Base-by-base conservation (phyloP, 2,329 filamentous ascomycete genomes). In the Fusarium sp. region DNA sequence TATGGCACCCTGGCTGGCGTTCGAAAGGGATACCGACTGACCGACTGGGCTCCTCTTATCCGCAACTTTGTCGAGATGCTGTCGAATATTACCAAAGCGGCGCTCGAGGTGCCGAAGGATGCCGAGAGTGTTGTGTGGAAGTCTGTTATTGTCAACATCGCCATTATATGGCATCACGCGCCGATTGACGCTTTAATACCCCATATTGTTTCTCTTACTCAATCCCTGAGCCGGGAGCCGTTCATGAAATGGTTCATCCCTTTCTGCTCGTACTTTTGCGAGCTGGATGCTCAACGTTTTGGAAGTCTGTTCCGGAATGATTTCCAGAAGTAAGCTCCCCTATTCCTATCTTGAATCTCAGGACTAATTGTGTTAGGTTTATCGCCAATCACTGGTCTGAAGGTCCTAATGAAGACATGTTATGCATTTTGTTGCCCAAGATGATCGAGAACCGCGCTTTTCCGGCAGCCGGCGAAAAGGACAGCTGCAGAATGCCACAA, bases 261-360 rank as follows among this genome's bases (percentile, higher is more conserved):
- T 0, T 98, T 98, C 81, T 98, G 94, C 82, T 92, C 92, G 16
- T 92, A 94, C 61, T 92, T 96, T 75, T 92, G 94, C 0, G 89
- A 94, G 62, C 85, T 97, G 38, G 92, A 95, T 53, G 80, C 88
- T 2, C 89, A 92, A 62, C 89, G 93, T 42, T 99, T 98, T 79
- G 89, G 91, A 62, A 92, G 90, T 72, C 85, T 98, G n/a, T 88
- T 97, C 35, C 86, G 95, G 9, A 92, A 91, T 40, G 91, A 93
- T 66, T 95, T 98, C 75, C 94, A 97, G 81, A 94, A 90, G 89
- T 94, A 83, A 80, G 84, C 49, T n/a, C 29, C 16, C 44, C 5
- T 5, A 61, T 55, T 76, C 81, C 64, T 81, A 60, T 31, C 35
- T 6, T 16, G 14, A 27, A 42, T n/a, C 11, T 36, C n/a, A 2